Conservation (phyloP, 2,329 filamentous ascomycete genomes). For the Sclerotinia minor region DNA sequence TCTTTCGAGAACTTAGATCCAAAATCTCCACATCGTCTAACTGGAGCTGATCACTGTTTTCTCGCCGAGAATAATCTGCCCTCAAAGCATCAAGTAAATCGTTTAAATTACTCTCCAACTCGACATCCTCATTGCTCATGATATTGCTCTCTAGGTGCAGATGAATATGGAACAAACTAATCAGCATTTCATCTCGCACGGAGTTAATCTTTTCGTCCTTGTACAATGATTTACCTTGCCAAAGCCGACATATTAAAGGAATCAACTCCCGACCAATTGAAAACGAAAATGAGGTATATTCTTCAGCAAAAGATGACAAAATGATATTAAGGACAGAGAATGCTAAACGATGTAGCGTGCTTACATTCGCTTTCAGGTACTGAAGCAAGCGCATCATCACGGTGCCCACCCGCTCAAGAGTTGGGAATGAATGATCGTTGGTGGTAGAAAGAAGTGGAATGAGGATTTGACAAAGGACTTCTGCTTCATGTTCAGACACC, state of each 20-base stretch:
- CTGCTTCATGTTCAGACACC: constrained; percentile 43
- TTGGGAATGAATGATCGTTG: constrained; percentile 64
- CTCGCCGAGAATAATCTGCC: constrained; percentile 72
- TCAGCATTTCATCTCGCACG: constrained; percentile 76
- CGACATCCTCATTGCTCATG: constrained; percentile 43
- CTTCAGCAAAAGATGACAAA: constrained; percentile 63
- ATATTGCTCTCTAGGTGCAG: constrained; percentile 62
- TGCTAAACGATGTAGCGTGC: constrained; percentile 67
- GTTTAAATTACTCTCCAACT: constrained; percentile 51
- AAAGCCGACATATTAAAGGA: constrained; percentile 72
- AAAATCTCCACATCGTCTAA: constrained; percentile 67
- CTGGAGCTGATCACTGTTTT: constrained; percentile 70
- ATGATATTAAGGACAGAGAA: constrained; percentile 76
- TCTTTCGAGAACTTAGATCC: constrained; percentile 40
- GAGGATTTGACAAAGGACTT: constrained; percentile 66
- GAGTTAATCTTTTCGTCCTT: constrained; percentile 57
- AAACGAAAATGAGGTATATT: constrained; percentile 65
- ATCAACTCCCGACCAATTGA: constrained; percentile 60
- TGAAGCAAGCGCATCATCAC: constrained; percentile 62
- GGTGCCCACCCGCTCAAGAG: constrained; percentile 56
- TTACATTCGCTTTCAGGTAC: constrained; percentile 57
- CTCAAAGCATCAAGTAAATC: constrained; percentile 71
- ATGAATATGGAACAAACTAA: constrained; percentile 65
- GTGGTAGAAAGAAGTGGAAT: constrained; percentile 62
- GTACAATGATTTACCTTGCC: constrained; percentile 68